Conservation (phyloP, 1,284 basidiomycete species). For the Grifola frondosa region DNA sequence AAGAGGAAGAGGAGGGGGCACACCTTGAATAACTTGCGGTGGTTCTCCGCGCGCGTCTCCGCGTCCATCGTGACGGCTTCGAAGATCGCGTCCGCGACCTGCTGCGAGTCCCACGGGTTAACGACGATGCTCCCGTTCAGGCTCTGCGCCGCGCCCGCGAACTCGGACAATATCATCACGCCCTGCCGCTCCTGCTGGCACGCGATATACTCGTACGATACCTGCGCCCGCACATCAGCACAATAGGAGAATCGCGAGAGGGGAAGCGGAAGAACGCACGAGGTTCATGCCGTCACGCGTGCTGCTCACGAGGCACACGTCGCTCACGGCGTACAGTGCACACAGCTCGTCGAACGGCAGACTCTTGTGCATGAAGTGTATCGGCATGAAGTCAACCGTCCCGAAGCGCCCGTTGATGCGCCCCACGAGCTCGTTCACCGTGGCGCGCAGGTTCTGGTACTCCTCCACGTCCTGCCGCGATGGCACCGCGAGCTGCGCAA, state of each 20-base stretch:
- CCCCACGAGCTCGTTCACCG: slow-evolving; percentile 97
- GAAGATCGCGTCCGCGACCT: slow-evolving; percentile 94
- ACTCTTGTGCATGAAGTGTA: slow-evolving; percentile 98
- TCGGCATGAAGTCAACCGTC: slow-evolving; percentile 98
- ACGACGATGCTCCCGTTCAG: slow-evolving; percentile 92
- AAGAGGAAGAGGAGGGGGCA: slow-evolving; percentile 13
- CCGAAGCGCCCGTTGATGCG: slow-evolving; percentile 98
- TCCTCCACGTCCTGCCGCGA: slow-evolving; percentile 98
- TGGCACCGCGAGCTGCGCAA: slow-evolving; percentile 96
- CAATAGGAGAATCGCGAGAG: slow-evolving; percentile 1
- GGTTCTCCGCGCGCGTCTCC: slow-evolving; percentile 84
- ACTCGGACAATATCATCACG: slow-evolving; percentile 97
- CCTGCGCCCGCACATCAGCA: slow-evolving; percentile 45
- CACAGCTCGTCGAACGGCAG: slow-evolving; percentile 94
- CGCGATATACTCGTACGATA: slow-evolving; percentile 99
- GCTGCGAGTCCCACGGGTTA: slow-evolving; percentile 95
- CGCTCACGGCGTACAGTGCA: slow-evolving; percentile 94
- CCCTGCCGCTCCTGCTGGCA: slow-evolving; percentile 92
- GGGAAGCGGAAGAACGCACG: slow-evolving; percentile 46
- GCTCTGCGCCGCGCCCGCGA: slow-evolving; percentile 96
- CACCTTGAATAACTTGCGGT: slow-evolving; percentile 89
- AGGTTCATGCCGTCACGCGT: slow-evolving; percentile 99
- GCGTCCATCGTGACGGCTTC: slow-evolving; percentile 89
- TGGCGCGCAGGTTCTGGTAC: slow-evolving; percentile 95
- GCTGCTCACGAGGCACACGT: slow-evolving; percentile 93